Evolutionary conservation across 306 rosid genomes (phyloP), one percentile per base, ranked within the genome.

Genomic region (Prunus mongolica): DNA sequence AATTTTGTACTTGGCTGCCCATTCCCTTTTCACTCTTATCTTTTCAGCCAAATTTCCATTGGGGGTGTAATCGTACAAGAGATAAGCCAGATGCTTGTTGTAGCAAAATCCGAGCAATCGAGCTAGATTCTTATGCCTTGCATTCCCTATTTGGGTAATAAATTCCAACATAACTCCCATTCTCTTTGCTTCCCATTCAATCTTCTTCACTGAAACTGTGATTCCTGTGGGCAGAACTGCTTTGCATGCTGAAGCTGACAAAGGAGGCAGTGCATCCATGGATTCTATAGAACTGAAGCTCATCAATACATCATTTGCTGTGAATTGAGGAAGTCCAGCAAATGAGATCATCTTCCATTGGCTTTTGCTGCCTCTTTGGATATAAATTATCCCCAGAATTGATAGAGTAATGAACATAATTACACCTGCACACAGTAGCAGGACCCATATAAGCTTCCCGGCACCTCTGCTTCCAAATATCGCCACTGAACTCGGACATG

Each of bases 221-320:
- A 95, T 95, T 69, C 98, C 97, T 20, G 97, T 95, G 0, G 98
- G 97, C n/a, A 95, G 89, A 82, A 92, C 95, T 22, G 87, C 89
- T 79, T 89, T 89, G 71, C 86, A 73, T 65, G 82, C 86, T 41
- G 82, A 83, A 76, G 87, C 72, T 49, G 91, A 84, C 56, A 81
- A 76, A 60, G 90, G 80, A 69, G 71, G 78, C 55, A 75, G 72
- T 44, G 82, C 73, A 30, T 83, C 88, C 77, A 79, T 73, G 22
- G 88, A 80, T 81, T 91, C 87, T 28, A 73, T 50, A 20, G 88
- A 82, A 74, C 64, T 81, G 76, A 92, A 76, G 86, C 96, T 95
- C 73, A 86, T 87, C 83, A 91, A 82, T 61, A 89, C 87, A 84
- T 94, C 97, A 52, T 84, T 90, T 50, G 87, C 90, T 60, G 93